Evolutionary conservation across 148 eudicot genomes (phyloP), one percentile per base, ranked within the genome.

Genomic region (Simmondsia chinensis): DNA sequence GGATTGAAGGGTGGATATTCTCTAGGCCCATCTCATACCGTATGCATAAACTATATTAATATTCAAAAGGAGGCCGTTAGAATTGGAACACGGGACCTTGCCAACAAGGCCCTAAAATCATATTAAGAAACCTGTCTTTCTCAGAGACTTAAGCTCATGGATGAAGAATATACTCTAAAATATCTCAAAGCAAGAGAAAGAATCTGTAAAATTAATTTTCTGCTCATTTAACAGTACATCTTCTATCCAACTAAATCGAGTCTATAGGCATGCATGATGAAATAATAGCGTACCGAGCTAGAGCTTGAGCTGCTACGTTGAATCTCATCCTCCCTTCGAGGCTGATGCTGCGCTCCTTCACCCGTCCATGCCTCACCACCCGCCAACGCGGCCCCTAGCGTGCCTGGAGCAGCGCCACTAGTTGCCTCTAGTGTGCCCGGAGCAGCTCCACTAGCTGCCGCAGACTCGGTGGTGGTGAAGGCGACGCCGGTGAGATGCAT

Each of bases 401-500:
- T 63, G 10, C 28, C 46, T 1, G 41, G 26, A 0, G 56, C 36
- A 11, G 31, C 20, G 4, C 27, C 46, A n/a, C 26, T 16, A 46
- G 7, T 7, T 37, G 13, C 43, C n/a, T 18, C 30, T 8, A 7
- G 23, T n/a, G 17, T 14, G 10, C 37, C 11, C 18, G 21, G 15
- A 2, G 21, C 15, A 0, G 42, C 27, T 10, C 28, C 30, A 15
- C 29, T 12, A 35, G 9, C 22, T 12, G 20, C 27, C 6, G 49
- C 22, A 2, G 32, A 36, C 4, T 34, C 65, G 2, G 57, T 9
- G 2, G 59, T 34, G 27, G 67, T 29, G 22, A 19, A 61, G 0
- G 83, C 95, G 17, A 85, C 79, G 0, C 95, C 95, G 0, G 50
- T 62, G 2, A 81, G 75, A 12, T 72, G 76, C 54, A 85, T 55